Percentiles rank a stretch among this genome's conserved stretches.
These are phyloP conservation scores for Niveomyces coronatus DNA, from an alignment of 2,329 filamentous ascomycete species.

Conservation along the genomic window DNA sequence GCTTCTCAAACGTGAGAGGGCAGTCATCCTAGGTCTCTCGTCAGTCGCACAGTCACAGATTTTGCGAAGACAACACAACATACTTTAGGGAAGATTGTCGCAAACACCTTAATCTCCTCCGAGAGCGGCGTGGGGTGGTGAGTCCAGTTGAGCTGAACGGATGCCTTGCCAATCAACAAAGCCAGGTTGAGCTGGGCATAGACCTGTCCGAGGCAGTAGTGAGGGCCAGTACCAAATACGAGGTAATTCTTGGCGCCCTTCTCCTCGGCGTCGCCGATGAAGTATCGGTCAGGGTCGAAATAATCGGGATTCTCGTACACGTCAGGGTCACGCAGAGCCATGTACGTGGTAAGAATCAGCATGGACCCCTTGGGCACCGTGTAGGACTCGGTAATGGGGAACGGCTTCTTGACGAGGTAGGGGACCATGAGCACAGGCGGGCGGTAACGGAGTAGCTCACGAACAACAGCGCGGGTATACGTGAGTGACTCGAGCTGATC, in stretches of 20 bases:
- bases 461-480: slow-evolving; percentile 86
- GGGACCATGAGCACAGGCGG: slow-evolving; percentile 97
- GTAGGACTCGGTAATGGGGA: slow-evolving; percentile 79
- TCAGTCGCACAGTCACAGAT: slow-evolving; percentile 15
- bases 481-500: slow-evolving; percentile 81
- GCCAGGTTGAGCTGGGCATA: slow-evolving; percentile 87
- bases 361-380: slow-evolving; percentile 94
- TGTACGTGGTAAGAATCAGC: slow-evolving; percentile 86
- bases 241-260: slow-evolving; percentile 88
- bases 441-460: slow-evolving; percentile 84
- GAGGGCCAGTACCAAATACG: slow-evolving; percentile 89
- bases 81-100: slow-evolving; percentile 95
- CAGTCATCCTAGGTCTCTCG: slow-evolving; percentile 59
- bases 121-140: slow-evolving; percentile 75
- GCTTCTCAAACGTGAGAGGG: slow-evolving; percentile 59
- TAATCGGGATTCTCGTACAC: slow-evolving; percentile 82
- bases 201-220: slow-evolving; percentile 91
- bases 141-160: slow-evolving; percentile 77
- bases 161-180: slow-evolving; percentile 82
- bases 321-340: slow-evolving; percentile 84
- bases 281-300: slow-evolving; percentile 88
- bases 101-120: slow-evolving; percentile 97
- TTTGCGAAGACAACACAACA: slow-evolving; percentile 29
- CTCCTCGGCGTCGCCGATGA: slow-evolving; percentile 77
- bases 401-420: slow-evolving; percentile 88